Base-by-base conservation (phyloP, 306 rosid species). In the Pterocarpus macrocarpus region DNA sequence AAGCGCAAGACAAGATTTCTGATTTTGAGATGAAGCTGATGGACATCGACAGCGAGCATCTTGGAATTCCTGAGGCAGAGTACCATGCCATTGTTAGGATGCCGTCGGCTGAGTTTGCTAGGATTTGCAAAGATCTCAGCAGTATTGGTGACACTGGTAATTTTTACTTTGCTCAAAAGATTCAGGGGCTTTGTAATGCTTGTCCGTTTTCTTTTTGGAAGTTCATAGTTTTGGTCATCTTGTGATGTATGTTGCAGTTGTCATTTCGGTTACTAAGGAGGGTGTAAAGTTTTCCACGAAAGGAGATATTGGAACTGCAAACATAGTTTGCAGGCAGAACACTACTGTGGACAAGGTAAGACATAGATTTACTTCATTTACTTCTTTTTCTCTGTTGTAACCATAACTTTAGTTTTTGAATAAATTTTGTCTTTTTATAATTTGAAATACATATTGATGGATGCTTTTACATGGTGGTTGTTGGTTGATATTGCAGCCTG, bases 11-110 rank as follows among this genome's bases (percentile, higher is more conserved):
- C 5, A 96, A 96, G 71, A 93, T 93, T 76, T 88, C 98, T 4
- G 97, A 93, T 83, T 96, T 96, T 76, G 99, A 96, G 92, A 96
- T 96, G 98, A 96, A 93, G 85, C 76, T 93, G 84, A 96, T 96
- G 99, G 98, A 93, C 83, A 96, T 93, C 2, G 99, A 96, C 62
- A 96, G 98, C 22, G 99, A 96, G 64, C 99, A 92, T 55, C 99
- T 96, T 66, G 97, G 98, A 44, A 93, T 96, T 64, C 99, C 98
- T 0, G 99, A 93, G 89, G 93, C 97, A 16, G 98, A 96, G 61
- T 93, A 91, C 76, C 97, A 96, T 50, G 96, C 99, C 5, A 92
- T 92, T 85, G 97, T 96, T 39, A 88, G 91, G 84, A 96, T 96
- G 99, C 98, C 98, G 34, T 90, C 98, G 0, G 8, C 93, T 62